phyloP scores from a whole-genome alignment of 164 flowering plant species.

The Brasenia schreberi region DNA sequence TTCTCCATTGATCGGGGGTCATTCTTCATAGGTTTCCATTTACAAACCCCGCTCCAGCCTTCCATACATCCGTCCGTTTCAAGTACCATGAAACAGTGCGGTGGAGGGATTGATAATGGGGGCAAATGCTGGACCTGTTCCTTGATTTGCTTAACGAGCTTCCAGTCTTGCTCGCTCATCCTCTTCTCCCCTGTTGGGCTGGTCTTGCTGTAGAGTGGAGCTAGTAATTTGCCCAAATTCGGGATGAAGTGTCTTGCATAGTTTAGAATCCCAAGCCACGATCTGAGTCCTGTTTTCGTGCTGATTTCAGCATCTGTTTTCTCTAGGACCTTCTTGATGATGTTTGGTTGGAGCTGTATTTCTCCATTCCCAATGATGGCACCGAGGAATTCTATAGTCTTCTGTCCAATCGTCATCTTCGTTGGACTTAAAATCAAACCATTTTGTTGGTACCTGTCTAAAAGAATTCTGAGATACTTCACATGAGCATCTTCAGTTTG shows the following conservation, averaged over 20 bases:
- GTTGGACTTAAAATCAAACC: constrained; percentile 7
- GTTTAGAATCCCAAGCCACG: constrained; percentile 6
- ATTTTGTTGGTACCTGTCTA: constrained; percentile 2
- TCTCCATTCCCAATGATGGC: constrained; percentile 1
- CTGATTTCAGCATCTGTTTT: neutral
- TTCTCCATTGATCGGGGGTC: too few relatives aligned
- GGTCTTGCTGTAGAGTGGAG: constrained; percentile 3
- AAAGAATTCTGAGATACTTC: constrained; percentile 1
- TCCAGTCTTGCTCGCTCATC: neutral
- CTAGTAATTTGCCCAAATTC: neutral
- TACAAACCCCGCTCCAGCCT: too few relatives aligned
- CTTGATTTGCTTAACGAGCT: neutral
- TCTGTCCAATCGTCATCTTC: constrained; percentile 4
- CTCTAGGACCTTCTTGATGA: constrained; percentile 1
- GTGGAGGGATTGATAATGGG: neutral
- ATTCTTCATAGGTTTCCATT: too few relatives aligned
- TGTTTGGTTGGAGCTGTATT: constrained; percentile 4
- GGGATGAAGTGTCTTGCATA: constrained; percentile 5
- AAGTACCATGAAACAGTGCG: neutral
- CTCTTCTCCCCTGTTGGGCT: constrained; percentile 3
- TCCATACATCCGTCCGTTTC: too few relatives aligned
- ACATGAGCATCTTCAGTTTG: neutral
- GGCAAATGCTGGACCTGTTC: neutral
- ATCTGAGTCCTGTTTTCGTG: neutral
- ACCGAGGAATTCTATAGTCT: constrained; percentile 2